These are phyloP conservation scores for Pichia terricola DNA, from an alignment of 1,139 yeast genomes.

Conservation along the genomic window DNA sequence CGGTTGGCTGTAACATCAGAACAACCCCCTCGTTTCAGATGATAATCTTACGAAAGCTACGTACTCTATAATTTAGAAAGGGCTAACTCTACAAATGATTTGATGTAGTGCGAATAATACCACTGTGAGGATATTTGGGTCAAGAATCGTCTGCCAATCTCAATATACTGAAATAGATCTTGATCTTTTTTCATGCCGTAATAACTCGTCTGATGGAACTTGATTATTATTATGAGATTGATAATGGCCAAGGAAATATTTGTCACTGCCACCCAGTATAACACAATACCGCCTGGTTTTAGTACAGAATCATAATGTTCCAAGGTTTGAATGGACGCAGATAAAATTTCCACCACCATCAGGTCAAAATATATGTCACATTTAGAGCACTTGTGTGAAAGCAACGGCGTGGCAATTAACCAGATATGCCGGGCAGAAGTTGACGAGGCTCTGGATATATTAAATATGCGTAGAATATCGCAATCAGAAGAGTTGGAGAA, in stretches of 20 bases:
- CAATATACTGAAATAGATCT: neutral
- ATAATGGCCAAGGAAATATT: constrained; percentile 1
- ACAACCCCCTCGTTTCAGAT: too few species aligned
- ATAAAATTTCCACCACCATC: constrained; percentile 1
- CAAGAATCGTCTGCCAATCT: neutral
- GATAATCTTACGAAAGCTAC: too few species aligned
- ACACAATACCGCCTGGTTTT: neutral
- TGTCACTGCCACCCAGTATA: constrained; percentile 3
- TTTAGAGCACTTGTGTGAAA: constrained; percentile 2
- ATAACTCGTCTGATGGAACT: neutral
- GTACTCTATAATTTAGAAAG: neutral
- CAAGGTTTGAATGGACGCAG: neutral
- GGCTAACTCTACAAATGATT: neutral
- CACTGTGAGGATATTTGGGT: constrained; percentile 5
- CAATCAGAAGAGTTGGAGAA: constrained; percentile 1
- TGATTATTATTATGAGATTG: neutral
- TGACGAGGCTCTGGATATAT: neutral
- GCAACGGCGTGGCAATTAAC: constrained; percentile 4
- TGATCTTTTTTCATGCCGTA: neutral
- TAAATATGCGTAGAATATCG: constrained; percentile 1
- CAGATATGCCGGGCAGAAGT: constrained; percentile 1
- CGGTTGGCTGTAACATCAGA: too few species aligned
- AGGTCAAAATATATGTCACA: constrained; percentile 2
- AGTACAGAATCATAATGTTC: neutral
- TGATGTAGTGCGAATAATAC: constrained; percentile 4